Evolutionary conservation across 805 yeast species (phyloP).

Genomic region (Metschnikowia lochheadii): DNA sequence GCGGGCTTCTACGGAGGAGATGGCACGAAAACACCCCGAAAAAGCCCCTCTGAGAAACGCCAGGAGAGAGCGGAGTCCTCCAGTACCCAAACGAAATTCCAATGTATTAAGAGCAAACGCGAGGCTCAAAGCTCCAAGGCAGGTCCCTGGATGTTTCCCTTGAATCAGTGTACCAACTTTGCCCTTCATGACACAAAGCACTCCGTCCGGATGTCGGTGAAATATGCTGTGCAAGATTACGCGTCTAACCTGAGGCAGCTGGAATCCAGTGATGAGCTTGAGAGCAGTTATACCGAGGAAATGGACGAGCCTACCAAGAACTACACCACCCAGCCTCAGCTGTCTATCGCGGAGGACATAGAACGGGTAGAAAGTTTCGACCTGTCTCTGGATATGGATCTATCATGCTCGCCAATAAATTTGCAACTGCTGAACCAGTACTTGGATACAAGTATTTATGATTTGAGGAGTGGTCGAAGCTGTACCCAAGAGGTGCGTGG

Average conservation of each 20-base stretch:
- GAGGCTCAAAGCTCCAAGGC: background rate
- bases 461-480: background rate
- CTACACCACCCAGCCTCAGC: background rate
- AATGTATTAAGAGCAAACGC: background rate
- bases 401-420: background rate
- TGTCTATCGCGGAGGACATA: background rate
- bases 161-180: slow-evolving; percentile 12
- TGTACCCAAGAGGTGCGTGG: background rate
- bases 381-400: background rate
- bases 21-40: background rate
- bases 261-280: background rate
- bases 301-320: background rate
- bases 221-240: slow-evolving; percentile 5
- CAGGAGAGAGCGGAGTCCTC: background rate
- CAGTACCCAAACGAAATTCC: background rate
- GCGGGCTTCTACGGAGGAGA: slow-evolving; percentile 1
- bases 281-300: background rate
- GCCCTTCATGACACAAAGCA: slow-evolving; percentile 9
- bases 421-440: background rate
- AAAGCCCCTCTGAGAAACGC: background rate
- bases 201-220: slow-evolving; percentile 8
- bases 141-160: slow-evolving; percentile 7
- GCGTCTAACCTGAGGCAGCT: background rate
- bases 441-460: background rate
- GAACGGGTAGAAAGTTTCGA: background rate